These are phyloP conservation scores for Aspergillus brunneoviolaceus DNA, from an alignment of 2,329 filamentous ascomycete species.

Conservation along the genomic window DNA sequence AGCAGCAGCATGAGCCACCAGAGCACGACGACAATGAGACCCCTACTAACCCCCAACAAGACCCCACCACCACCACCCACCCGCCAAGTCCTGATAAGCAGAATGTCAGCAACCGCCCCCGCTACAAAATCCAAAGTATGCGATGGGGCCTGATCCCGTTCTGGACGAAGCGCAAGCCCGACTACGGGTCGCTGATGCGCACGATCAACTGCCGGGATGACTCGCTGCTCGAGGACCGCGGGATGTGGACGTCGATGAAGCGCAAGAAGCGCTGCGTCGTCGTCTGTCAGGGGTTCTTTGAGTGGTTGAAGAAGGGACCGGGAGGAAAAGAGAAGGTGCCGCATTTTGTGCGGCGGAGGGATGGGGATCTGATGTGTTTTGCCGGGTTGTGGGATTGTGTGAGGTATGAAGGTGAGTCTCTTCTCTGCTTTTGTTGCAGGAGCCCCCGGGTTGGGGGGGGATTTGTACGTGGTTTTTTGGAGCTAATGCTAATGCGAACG, in stretches of 20 bases:
- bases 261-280: slow-evolving; percentile 83
- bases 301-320: slow-evolving; percentile 80
- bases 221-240: slow-evolving; percentile 70
- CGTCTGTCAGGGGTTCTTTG: slow-evolving; percentile 88
- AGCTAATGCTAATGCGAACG: background rate
- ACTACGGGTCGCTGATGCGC: slow-evolving; percentile 74
- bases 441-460: background rate
- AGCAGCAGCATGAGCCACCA: slow-evolving; percentile 9
- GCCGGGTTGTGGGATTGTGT: slow-evolving; percentile 92
- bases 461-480: background rate
- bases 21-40: slow-evolving; percentile 15
- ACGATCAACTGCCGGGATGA: slow-evolving; percentile 97
- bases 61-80: background rate
- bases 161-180: slow-evolving; percentile 83
- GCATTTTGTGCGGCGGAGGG: slow-evolving; percentile 77
- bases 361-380: slow-evolving; percentile 81
- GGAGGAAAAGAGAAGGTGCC: slow-evolving; percentile 77
- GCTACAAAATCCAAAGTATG: slow-evolving; percentile 85
- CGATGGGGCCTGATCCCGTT: slow-evolving; percentile 94
- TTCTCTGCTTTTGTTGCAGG: background rate
- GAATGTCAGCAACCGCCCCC: background rate
- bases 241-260: slow-evolving; percentile 94
- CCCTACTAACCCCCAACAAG: background rate
- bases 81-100: background rate
- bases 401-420: slow-evolving; percentile 65